phyloP scores from a whole-genome alignment of 2,329 filamentous ascomycete species.

The Epicoccum nigrum region DNA sequence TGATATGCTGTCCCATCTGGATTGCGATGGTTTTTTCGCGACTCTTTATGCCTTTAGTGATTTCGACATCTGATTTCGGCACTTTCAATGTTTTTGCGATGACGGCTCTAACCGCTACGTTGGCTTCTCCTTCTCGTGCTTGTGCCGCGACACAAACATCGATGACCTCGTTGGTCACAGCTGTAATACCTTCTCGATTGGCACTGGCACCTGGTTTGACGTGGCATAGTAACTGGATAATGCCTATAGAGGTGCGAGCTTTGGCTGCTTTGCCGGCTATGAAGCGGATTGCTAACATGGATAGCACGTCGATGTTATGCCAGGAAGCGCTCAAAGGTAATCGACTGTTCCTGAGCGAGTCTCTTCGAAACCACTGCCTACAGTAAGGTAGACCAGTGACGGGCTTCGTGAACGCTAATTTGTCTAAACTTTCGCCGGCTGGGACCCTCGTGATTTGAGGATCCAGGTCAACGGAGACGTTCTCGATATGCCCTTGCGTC shows the following conservation, averaged over 20 bases:
- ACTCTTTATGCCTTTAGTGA: slow-evolving; percentile 68
- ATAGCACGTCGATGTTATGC: neutral
- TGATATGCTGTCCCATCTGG: slow-evolving; percentile 15
- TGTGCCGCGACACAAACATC: slow-evolving; percentile 71
- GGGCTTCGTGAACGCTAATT: no score
- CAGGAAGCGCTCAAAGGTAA: no score
- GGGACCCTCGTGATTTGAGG: neutral
- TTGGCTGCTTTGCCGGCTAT: slow-evolving; percentile 32
- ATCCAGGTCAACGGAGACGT: neutral
- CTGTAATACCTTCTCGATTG: slow-evolving; percentile 65
- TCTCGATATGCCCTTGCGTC: neutral
- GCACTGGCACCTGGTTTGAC: slow-evolving; percentile 71
- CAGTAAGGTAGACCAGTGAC: no score
- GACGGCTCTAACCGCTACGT: slow-evolving; percentile 68
- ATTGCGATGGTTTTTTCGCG: slow-evolving; percentile 63
- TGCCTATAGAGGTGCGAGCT: slow-evolving; percentile 9
- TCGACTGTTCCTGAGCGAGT: no score
- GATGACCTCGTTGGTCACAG: slow-evolving; percentile 62
- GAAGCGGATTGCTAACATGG: slow-evolving; percentile 36
- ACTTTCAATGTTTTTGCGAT: slow-evolving; percentile 67
- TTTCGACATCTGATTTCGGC: slow-evolving; percentile 67
- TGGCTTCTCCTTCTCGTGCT: slow-evolving; percentile 71
- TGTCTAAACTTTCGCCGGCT: neutral
- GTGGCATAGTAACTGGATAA: slow-evolving; percentile 67
- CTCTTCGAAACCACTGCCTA: no score